Evolutionary conservation across 257 asterid genomes (phyloP).

Genomic region (Solanum medicagineum): DNA sequence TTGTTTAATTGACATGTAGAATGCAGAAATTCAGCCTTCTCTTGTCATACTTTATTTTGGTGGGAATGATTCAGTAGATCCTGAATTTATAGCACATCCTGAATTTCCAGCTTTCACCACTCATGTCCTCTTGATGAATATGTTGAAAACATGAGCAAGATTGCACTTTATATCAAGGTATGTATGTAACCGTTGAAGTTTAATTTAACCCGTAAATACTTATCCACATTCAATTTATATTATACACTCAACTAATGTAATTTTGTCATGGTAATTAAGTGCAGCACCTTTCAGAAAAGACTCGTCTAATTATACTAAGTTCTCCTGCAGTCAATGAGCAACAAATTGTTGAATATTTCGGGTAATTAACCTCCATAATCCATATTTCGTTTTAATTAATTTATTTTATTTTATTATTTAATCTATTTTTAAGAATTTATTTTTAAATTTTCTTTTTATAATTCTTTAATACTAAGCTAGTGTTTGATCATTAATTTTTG

Average conservation of each 20-base stretch:
- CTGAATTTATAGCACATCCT: slow-evolving; percentile 24
- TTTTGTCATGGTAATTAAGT: too few species aligned
- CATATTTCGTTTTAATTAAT: too few species aligned
- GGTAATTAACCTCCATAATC: not conserved
- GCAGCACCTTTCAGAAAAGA: not conserved
- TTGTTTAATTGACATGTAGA: slow-evolving; percentile 18
- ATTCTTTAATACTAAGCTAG: too few species aligned
- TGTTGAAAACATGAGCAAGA: slow-evolving; percentile 67
- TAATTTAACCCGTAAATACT: too few species aligned
- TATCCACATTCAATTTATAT: too few species aligned
- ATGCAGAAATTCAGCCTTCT: slow-evolving; percentile 52
- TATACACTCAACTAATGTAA: too few species aligned
- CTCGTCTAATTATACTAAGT: not conserved
- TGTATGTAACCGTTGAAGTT: not conserved
- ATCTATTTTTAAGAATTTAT: too few species aligned
- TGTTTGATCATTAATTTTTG: too few species aligned
- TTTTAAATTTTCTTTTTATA: too few species aligned
- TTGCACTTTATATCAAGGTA: slow-evolving; percentile 13
- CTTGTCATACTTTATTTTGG: slow-evolving; percentile 74
- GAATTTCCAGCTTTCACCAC: not conserved
- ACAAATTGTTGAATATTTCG: not conserved
- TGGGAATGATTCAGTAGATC: slow-evolving; percentile 64
- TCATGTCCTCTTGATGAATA: slow-evolving; percentile 69
- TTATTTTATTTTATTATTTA: too few species aligned
- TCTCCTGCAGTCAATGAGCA: not conserved